These are phyloP conservation scores for Aleurites moluccanus DNA, from an alignment of 441 rosid genomes.

Conservation along the genomic window DNA sequence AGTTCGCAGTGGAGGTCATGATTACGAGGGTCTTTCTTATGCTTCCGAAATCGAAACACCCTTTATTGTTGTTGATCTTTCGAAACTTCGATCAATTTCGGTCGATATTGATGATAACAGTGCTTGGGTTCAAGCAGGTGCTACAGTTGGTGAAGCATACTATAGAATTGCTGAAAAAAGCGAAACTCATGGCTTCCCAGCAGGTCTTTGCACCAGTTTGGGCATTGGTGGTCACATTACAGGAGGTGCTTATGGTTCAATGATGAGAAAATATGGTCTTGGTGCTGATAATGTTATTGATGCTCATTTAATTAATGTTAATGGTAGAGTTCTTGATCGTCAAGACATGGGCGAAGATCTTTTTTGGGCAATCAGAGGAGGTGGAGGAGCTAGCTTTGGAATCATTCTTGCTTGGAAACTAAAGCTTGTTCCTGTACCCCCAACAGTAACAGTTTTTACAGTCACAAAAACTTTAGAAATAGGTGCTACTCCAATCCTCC, in stretches of 20 bases:
- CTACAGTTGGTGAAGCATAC: conserved; percentile 65
- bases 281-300: conserved; percentile 70
- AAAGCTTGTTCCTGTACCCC: conserved; percentile 55
- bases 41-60: too few species aligned
- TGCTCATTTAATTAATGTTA: conserved; percentile 48
- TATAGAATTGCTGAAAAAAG: conserved; percentile 58
- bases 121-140: conserved; percentile 68
- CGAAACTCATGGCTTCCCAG: conserved; percentile 57
- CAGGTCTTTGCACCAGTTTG: conserved; percentile 62
- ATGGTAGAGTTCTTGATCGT: conserved; percentile 53
- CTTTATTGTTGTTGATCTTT: conserved; percentile 54
- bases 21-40: too few species aligned
- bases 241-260: conserved; percentile 69
- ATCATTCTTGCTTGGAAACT: conserved; percentile 64
- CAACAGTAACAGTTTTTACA: conserved; percentile 62
- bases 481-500: conserved; percentile 42
- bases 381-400: conserved; percentile 67
- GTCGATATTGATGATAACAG: conserved; percentile 41
- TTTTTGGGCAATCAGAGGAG: conserved; percentile 73
- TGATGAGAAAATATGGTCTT: conserved; percentile 77
- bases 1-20: too few species aligned
- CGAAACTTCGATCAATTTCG: conserved; percentile 39
- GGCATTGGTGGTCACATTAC: conserved; percentile 78
- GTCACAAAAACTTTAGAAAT: conserved; percentile 40
- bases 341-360: conserved; percentile 67